These are phyloP conservation scores for Emericellopsis cladophorae DNA, from an alignment of 2,329 filamentous ascomycete genomes.

Conservation along the genomic window DNA sequence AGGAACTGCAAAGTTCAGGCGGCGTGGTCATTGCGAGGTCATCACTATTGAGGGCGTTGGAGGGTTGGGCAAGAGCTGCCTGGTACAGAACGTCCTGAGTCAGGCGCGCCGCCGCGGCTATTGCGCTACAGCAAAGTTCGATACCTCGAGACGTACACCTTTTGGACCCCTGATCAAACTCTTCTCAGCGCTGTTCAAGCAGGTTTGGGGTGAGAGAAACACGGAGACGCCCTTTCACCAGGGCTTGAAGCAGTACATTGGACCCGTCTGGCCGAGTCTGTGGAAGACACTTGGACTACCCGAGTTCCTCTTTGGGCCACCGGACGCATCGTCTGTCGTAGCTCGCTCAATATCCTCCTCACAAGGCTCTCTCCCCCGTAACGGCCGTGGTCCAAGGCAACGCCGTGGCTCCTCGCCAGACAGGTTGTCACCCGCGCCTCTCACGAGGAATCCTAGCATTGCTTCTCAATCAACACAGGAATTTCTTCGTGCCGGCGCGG, in stretches of 20 bases:
- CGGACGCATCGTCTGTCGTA: constrained; percentile 17
- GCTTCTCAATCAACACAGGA: constrained; percentile 43
- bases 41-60: constrained; percentile 47
- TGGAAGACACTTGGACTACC: constrained; percentile 49
- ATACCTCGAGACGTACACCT: constrained; percentile 44
- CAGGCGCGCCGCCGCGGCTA: constrained; percentile 50
- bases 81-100: constrained; percentile 49
- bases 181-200: constrained; percentile 53
- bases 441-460: constrained; percentile 21
- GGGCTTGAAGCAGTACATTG: constrained; percentile 46
- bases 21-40: constrained; percentile 51
- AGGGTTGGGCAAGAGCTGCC: constrained; percentile 52
- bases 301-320: constrained; percentile 53
- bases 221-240: constrained; percentile 53
- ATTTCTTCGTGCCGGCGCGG: constrained; percentile 42
- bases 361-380: constrained; percentile 17
- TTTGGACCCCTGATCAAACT: constrained; percentile 52
- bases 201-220: constrained; percentile 54
- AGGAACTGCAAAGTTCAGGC: constrained; percentile 43
- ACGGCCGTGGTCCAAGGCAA: constrained; percentile 12
- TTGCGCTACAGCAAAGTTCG: constrained; percentile 54
- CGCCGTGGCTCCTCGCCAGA: constrained; percentile 38
- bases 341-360: constrained; percentile 22
- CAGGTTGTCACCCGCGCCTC: constrained; percentile 25
- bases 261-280: constrained; percentile 51